These are phyloP conservation scores for Lasiodiplodia citricola DNA, from an alignment of 2,329 filamentous ascomycete genomes.

Conservation along the genomic window DNA sequence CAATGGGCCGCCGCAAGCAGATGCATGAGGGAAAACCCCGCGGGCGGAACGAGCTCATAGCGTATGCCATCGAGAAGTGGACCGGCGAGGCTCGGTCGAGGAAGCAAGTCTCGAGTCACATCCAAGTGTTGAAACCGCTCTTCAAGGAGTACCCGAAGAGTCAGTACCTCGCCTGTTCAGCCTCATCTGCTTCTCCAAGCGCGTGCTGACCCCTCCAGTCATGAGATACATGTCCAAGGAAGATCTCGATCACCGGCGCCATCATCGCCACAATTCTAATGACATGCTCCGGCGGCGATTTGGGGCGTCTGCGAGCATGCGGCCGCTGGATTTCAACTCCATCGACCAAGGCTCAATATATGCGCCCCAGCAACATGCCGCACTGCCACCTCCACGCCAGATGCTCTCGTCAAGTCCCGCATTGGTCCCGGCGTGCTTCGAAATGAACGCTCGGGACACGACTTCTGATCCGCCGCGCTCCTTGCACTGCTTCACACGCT, in stretches of 20 bases:
- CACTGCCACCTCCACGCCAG: slow-evolving; percentile 24
- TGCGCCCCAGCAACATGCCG: slow-evolving; percentile 3
- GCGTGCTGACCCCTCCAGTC: slow-evolving; percentile 40
- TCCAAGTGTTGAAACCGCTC: slow-evolving; percentile 65
- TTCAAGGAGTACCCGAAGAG: slow-evolving; percentile 59
- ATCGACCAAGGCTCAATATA: slow-evolving; percentile 22
- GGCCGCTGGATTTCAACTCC: slow-evolving; percentile 19
- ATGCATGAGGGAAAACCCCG: slow-evolving; percentile 56
- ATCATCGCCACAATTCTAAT: slow-evolving; percentile 27
- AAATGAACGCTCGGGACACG: slow-evolving; percentile 49
- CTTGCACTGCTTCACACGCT: slow-evolving; percentile 48
- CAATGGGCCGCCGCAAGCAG: slow-evolving; percentile 63
- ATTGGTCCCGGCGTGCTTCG: slow-evolving; percentile 19
- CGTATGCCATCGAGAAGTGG: slow-evolving; percentile 60
- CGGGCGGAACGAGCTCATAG: slow-evolving; percentile 67
- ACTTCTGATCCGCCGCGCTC: slow-evolving; percentile 31
- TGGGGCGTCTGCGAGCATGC: slow-evolving; percentile 13
- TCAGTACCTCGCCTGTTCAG: slow-evolving; percentile 41
- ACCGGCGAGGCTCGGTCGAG: slow-evolving; percentile 60
- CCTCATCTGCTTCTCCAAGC: background rate
- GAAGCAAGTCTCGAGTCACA: slow-evolving; percentile 69
- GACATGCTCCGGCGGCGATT: slow-evolving; percentile 24
- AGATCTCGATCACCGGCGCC: slow-evolving; percentile 36
- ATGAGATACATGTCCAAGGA: slow-evolving; percentile 49
- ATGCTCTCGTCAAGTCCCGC: slow-evolving; percentile 20